Conservation (phyloP, 179 eudicot genomes). For the Silene vulgaris region DNA sequence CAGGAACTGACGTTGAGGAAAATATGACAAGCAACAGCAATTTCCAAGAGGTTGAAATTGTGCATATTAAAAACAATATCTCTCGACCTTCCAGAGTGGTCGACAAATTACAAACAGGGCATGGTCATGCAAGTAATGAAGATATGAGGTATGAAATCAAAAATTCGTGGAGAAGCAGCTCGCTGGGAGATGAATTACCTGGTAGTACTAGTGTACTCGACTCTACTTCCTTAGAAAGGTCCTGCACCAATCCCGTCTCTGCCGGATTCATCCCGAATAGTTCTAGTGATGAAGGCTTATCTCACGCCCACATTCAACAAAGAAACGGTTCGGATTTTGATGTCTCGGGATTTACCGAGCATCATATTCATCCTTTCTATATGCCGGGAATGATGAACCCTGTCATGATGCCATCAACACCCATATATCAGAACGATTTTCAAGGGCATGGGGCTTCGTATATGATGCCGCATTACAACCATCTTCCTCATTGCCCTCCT, state of each 20-base stretch:
- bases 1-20: neutral
- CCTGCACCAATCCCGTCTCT: constrained; percentile 48
- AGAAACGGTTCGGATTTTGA: constrained; percentile 43
- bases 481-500: constrained; percentile 45
- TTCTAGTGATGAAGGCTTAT: constrained; percentile 42
- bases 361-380: constrained; percentile 55
- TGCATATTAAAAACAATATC: constrained; percentile 29
- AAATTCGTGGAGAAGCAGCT: constrained; percentile 34
- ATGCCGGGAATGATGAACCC: constrained; percentile 74
- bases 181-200: constrained; percentile 45
- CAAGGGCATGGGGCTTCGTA: constrained; percentile 39
- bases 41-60: constrained; percentile 20
- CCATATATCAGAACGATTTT: constrained; percentile 45
- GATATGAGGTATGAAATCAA: constrained; percentile 24
- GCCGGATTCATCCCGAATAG: constrained; percentile 34
- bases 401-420: constrained; percentile 48
- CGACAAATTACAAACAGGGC: constrained; percentile 28
- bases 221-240: constrained; percentile 51
- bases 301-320: constrained; percentile 44
- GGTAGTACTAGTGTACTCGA: constrained; percentile 47
- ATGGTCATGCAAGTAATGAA: constrained; percentile 26
- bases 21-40: neutral
- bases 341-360: constrained; percentile 41
- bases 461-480: constrained; percentile 47
- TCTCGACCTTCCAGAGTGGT: constrained; percentile 30